Percentiles rank a stretch among this genome's conserved stretches.
Conservation (phyloP, 140 eudicot species). For the Oenanthe javanica region DNA sequence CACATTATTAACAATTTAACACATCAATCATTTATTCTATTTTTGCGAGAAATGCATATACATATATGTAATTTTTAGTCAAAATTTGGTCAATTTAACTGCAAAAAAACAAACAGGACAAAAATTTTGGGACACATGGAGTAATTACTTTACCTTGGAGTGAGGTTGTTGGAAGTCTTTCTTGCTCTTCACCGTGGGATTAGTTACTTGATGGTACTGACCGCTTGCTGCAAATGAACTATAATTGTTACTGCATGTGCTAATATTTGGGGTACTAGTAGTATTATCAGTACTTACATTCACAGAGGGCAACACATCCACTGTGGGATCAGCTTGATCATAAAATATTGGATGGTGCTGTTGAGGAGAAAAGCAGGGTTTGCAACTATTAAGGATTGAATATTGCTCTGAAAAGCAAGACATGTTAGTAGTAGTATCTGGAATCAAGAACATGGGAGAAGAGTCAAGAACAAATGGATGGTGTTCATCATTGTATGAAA, state of each 20-base stretch:
- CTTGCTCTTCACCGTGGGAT: not conserved
- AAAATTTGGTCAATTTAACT: no score
- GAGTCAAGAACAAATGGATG: not conserved
- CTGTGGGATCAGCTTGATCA: not conserved
- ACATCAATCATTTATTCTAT: not conserved
- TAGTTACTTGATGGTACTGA: not conserved
- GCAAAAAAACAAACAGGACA: no score
- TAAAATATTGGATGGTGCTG: not conserved
- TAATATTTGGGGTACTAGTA: not conserved
- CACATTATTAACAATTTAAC: no score
- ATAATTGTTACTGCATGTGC: not conserved
- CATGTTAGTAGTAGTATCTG: not conserved
- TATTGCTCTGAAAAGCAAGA: conserved; percentile 5
- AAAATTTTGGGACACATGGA: no score
- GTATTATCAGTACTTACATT: not conserved
- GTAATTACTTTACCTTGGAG: not conserved
- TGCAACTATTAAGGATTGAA: not conserved
- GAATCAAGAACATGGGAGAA: not conserved
- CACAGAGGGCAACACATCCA: not conserved
- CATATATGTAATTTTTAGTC: no score
- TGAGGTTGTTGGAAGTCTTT: not conserved
- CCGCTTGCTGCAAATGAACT: not conserved
- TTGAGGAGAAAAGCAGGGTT: not conserved
- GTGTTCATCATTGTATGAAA: not conserved
- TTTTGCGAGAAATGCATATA: no score